Evolutionary conservation across 2,329 filamentous ascomycete genomes (phyloP).

Genomic region (Ceratocystis papillata): DNA sequence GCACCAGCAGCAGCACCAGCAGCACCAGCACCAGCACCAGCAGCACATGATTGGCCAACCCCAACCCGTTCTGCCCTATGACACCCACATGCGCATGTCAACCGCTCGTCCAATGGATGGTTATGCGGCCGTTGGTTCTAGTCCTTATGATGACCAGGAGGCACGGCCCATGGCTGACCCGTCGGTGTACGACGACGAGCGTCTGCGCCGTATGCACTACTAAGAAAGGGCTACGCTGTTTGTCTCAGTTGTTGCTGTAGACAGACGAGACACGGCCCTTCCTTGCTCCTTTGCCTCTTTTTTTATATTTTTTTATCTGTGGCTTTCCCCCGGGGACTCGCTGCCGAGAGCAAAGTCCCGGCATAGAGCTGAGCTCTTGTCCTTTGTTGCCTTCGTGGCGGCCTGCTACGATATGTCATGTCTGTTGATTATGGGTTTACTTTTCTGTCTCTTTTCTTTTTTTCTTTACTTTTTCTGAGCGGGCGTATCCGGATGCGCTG

Average conservation of each 20-base stretch:
- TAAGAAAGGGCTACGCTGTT: background rate
- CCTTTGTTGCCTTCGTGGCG: background rate
- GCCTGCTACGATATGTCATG: conserved; percentile 14
- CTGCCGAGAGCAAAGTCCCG: background rate
- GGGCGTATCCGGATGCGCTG: conserved; percentile 1
- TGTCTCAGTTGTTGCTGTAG: background rate
- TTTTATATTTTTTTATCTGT: too few species aligned
- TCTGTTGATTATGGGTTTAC: background rate
- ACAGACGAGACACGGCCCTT: background rate
- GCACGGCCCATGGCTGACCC: conserved; percentile 13
- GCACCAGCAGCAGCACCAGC: conserved; percentile 1
- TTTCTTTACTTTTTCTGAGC: conserved; percentile 2
- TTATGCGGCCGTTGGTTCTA: background rate
- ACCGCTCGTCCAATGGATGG: conserved; percentile 1
- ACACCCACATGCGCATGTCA: conserved; percentile 13
- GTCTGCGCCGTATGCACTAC: conserved; percentile 16
- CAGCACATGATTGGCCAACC: background rate
- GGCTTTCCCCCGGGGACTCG: background rate
- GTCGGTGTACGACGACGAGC: conserved; percentile 17
- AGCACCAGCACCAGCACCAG: background rate
- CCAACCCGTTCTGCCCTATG: conserved; percentile 2
- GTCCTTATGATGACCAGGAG: conserved; percentile 7
- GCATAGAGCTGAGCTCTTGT: background rate
- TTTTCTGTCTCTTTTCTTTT: conserved; percentile 6
- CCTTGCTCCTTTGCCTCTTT: background rate